Base-by-base conservation (phyloP, 257 asterid species). In the Fraxinus anomala region DNA sequence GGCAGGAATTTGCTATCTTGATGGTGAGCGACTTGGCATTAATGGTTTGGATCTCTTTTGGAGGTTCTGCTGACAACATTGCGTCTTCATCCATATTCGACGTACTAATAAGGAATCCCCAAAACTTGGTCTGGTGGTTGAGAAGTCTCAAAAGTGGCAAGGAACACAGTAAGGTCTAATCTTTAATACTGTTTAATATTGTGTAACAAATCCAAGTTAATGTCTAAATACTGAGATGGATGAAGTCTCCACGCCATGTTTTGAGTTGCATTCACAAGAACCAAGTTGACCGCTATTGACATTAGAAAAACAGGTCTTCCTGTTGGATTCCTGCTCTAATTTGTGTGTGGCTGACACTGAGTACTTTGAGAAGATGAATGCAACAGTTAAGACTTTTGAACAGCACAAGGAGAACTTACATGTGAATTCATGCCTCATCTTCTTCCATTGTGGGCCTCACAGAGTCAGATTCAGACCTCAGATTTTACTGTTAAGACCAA, bases 401-500 rank as follows among this genome's bases (percentile, higher is more conserved):
- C n/a, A 75, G 59, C 69, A 85, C 26, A 19, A 72, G 73, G 70
- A 82, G 79, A 70, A 74, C 87, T 89, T 85, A 92, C 89, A 89
- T 83, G 83, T 76, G 80, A 79, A 85, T 78, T 86, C 72, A 85
- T 84, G 42, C 36, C n/a, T 73, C 88, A 74, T 88, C 91, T 83
- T 86, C 91, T 87, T 83, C 79, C 75, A 85, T 37, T n/a, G 98
- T 89, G 98, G 98, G 97, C 90, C 96, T 83, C 79, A 81, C 67
- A 61, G 66, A 82, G 83, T 81, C 92, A 86, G 91, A 89, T 76
- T 75, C 74, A 76, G 74, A 61, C 84, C 87, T 24, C 19, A 11
- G 69, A 78, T 70, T 42, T 80, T 77, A 44, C 82, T 40, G 80
- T 83, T 81, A 78, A 83, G 82, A 83, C 81, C 69, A 81, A 79